Evolutionary conservation across 192 early-diverging fungal species (phyloP), one percentile per base, ranked within the genome.

Genomic region (Backusella morwellensis): DNA sequence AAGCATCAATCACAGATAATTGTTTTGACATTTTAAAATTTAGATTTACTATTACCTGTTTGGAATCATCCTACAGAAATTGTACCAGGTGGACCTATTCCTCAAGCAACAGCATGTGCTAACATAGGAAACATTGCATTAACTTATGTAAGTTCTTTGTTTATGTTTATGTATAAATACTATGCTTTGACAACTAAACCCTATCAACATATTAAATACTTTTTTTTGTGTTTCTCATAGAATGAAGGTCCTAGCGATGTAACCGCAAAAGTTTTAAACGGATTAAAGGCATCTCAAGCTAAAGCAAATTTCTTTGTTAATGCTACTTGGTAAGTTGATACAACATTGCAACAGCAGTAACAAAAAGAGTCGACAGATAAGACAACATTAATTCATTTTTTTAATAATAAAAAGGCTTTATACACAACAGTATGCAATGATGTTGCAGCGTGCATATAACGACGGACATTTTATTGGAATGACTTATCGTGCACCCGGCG

Each of bases 401-500:
- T 50, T 50, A n/a, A 19, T 50, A 7, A n/a, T 50, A 6, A n/a
- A 50, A 50, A 50, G 75, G 77, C 63, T 87, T 26, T 85, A 87
- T 44, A 85, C 85, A 35, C 85, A 85, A 73, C 86, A 87, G 54
- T 87, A 87, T 56, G 86, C 86, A 3, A 83, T 83, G 35, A 82
- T 87, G 38, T 77, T 85, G 32, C 86, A 85, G 29, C 86, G 86
- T 56, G 84, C 86, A 67, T 87, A 87, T 76, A 87, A 73, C 54
- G 84, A 87, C 35, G 86, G 86, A n/a, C 86, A 87, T 66, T 78
- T 85, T 44, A 87, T 87, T 75, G 86, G 86, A 17, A 87, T 87
- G 86, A 87, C 84, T 54, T 87, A 87, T 70, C 86, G 86, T 44
- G 66, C 85, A 19, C 86, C 86, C n/a, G 78, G 82, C 35, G 86